phyloP scores from a whole-genome alignment of 2,329 filamentous ascomycete genomes.

The Phialocephala subalpina region DNA sequence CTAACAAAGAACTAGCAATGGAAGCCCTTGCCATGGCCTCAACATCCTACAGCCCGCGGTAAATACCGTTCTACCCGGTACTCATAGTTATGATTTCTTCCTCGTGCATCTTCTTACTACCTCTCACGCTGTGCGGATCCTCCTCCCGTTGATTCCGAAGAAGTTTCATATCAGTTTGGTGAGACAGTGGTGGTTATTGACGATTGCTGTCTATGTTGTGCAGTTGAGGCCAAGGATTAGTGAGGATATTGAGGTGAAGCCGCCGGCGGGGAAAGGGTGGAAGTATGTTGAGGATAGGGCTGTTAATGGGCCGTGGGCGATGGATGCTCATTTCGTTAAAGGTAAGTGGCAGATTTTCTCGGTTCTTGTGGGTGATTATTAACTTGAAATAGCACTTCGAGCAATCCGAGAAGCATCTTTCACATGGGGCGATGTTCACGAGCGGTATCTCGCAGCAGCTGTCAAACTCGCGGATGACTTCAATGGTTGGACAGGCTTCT shows the following conservation, averaged over 20 bases:
- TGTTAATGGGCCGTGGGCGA: constrained; percentile 70
- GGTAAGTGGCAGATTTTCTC: constrained; percentile 53
- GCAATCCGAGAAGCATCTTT: constrained; percentile 77
- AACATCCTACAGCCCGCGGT: too few species aligned
- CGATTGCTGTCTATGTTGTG: constrained; percentile 78
- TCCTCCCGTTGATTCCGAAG: constrained; percentile 79
- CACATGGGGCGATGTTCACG: constrained; percentile 76
- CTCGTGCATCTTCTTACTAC: constrained; percentile 83
- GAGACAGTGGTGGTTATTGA: constrained; percentile 89
- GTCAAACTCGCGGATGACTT: constrained; percentile 79
- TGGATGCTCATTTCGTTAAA: constrained; percentile 88
- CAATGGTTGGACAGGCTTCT: constrained; percentile 64
- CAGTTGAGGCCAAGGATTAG: constrained; percentile 78
- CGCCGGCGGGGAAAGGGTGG: constrained; percentile 67
- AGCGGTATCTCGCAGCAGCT: constrained; percentile 72
- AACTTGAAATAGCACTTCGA: constrained; percentile 62
- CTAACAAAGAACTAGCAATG: constrained; percentile 85
- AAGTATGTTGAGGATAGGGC: constrained; percentile 77
- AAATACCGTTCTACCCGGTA: constrained; percentile 62
- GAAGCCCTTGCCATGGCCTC: constrained; percentile 80
- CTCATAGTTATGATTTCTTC: constrained; percentile 82
- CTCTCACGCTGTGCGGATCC: constrained; percentile 86
- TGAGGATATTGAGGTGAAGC: constrained; percentile 64
- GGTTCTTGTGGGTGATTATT: background rate
- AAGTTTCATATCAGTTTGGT: constrained; percentile 78